Conservation (phyloP, 1,284 basidiomycete genomes). For the Phylloporus sp. region DNA sequence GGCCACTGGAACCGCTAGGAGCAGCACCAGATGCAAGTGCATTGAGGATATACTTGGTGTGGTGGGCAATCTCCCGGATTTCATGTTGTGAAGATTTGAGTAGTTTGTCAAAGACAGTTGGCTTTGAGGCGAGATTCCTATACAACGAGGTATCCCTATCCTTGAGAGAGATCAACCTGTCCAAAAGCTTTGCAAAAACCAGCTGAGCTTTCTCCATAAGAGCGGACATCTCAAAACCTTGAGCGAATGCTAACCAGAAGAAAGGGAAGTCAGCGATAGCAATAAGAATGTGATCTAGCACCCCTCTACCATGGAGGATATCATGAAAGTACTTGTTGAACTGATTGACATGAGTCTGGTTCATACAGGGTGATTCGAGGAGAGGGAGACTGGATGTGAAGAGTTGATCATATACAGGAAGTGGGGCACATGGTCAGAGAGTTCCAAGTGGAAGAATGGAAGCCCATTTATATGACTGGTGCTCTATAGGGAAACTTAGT, state of each 20-base stretch:
- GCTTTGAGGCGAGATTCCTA: slow-evolving; percentile 44
- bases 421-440: too few species aligned
- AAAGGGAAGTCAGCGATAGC: slow-evolving; percentile 57
- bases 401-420: too few species aligned
- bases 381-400: too few species aligned
- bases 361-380: slow-evolving; percentile 21
- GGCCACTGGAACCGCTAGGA: slow-evolving; percentile 21
- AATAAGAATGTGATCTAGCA: slow-evolving; percentile 44
- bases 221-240: slow-evolving; percentile 41
- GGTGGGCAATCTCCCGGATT: slow-evolving; percentile 42
- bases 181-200: slow-evolving; percentile 57
- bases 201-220: slow-evolving; percentile 43
- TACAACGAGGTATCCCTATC: slow-evolving; percentile 41
- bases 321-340: slow-evolving; percentile 34
- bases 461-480: too few species aligned
- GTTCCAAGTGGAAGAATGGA: too few species aligned
- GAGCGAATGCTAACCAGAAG: slow-evolving; percentile 52
- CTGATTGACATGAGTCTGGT: slow-evolving; percentile 19
- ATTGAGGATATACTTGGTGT: slow-evolving; percentile 47
- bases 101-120: slow-evolving; percentile 39
- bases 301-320: slow-evolving; percentile 45
- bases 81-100: slow-evolving; percentile 41
- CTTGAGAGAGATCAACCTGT: slow-evolving; percentile 49
- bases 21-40: slow-evolving; percentile 29
- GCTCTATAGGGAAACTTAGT: too few species aligned